Evolutionary conservation across 176 grass and related monocot genomes (phyloP), one percentile per base, ranked within the genome.

Genomic region (Phragmites australis): DNA sequence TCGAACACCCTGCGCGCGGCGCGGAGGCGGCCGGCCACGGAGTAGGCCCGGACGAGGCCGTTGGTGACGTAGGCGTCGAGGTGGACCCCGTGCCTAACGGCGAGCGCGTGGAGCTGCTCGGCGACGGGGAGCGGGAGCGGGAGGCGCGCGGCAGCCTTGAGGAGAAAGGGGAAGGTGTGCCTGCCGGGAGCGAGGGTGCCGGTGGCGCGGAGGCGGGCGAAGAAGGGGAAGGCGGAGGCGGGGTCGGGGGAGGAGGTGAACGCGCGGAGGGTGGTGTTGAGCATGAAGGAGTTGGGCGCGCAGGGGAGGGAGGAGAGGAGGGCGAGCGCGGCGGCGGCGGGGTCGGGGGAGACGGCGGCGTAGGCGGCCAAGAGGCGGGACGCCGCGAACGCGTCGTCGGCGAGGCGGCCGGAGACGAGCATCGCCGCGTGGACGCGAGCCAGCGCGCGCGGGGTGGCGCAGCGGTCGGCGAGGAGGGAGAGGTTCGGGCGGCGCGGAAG

Each of bases 151-250:
- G 76, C 83, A 25, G 82, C 82, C 64, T 88, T 85, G 18, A 94
- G 88, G 60, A 94, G 82, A 71, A 83, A 83, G 9, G 88, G 72
- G 50, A 90, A 82, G 32, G 86, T 88, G 29, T 88, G 85, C 26
- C 81, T 65, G 10, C 86, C 85, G 5, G 86, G 78, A 3, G 59
- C 41, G 18, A 57, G 43, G 32, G 29, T 7, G 23, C 70, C 40
- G 27, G 30, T 51, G 8, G 18, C 57, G 55, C 69, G 79, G 18
- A 70, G 34, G 23, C 41, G 40, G 57, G 66, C 72, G 46, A 90
- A 72, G 32, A 65, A 48, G 21, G 48, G 54, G 85, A 87, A 30
- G 15, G 89, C 70, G 29, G 77, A 39, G 50, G 70, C 46, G 0
- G 79, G 80, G 3, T 76, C 86, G 49, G 85, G 54, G 26, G 79